phyloP scores from a whole-genome alignment of 1,284 basidiomycete genomes.

The Marasmius oreades region DNA sequence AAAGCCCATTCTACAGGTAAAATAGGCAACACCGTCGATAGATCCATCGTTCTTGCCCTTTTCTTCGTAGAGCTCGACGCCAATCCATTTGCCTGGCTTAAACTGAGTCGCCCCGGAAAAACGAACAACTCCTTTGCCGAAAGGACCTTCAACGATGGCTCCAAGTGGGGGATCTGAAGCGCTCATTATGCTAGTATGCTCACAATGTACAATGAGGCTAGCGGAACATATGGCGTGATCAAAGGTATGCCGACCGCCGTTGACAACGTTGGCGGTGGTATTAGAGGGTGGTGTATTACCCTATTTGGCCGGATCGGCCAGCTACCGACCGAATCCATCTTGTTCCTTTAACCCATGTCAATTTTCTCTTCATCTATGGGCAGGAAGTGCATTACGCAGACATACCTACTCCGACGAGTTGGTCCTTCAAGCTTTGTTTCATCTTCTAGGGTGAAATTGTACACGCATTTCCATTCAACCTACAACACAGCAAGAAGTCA shows the following conservation, averaged over 20 bases:
- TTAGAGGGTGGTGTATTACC: not conserved
- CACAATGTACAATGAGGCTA: not conserved
- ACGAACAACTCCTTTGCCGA: conserved; percentile 81
- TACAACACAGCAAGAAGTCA: too few species aligned
- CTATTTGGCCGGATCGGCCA: too few species aligned
- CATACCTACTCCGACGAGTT: too few species aligned
- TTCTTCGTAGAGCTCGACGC: conserved; percentile 80
- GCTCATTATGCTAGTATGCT: not conserved
- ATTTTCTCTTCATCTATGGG: too few species aligned
- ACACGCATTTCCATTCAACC: too few species aligned
- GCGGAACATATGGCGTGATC: not conserved
- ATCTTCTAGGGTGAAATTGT: too few species aligned
- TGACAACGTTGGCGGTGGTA: not conserved
- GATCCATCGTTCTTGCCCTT: conserved; percentile 96
- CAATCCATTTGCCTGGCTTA: conserved; percentile 90
- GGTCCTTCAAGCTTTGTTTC: too few species aligned
- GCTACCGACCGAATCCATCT: too few species aligned
- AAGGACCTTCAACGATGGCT: conserved; percentile 70
- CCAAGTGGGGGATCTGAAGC: conserved; percentile 44
- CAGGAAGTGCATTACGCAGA: too few species aligned
- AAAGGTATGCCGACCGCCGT: not conserved
- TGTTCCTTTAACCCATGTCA: too few species aligned
- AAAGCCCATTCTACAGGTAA: conserved; percentile 71
- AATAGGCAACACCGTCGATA: conserved; percentile 83
- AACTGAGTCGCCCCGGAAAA: conserved; percentile 88